These are phyloP conservation scores for Tubosaeta sp. DNA, from an alignment of 768 basidiomycete genomes.

Conservation along the genomic window DNA sequence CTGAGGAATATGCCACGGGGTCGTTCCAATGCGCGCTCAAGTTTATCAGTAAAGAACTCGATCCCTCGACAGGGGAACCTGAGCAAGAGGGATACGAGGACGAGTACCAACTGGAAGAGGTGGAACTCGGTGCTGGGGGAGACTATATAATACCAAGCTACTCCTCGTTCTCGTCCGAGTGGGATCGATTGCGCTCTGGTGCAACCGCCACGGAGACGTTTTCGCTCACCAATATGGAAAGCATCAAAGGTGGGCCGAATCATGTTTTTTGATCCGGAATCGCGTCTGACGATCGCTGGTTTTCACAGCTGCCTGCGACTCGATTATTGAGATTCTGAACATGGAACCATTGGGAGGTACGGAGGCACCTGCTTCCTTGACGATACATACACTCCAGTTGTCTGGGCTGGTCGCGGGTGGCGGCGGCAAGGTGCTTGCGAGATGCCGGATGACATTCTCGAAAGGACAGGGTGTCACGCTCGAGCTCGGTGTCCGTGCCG, in stretches of 20 bases:
- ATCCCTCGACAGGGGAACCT: constrained; percentile 91
- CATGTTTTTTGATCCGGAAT: constrained; percentile 6
- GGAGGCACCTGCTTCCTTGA: constrained; percentile 72
- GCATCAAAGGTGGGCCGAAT: constrained; percentile 74
- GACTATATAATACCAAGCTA: constrained; percentile 98
- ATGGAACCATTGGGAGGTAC: constrained; percentile 97
- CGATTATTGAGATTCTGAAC: constrained; percentile 91
- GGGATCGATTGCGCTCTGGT: constrained; percentile 84
- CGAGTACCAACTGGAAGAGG: constrained; percentile 96
- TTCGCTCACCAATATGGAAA: constrained; percentile 86
- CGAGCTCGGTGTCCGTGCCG: constrained; percentile 87
- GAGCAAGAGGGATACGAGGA: constrained; percentile 99
- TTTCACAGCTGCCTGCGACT: constrained; percentile 84
- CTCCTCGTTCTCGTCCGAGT: constrained; percentile 86
- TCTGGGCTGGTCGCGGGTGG: constrained; percentile 89
- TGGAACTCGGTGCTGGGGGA: constrained; percentile 86
- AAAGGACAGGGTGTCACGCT: constrained; percentile 88
- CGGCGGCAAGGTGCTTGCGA: constrained; percentile 92
- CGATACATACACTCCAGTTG: constrained; percentile 92
- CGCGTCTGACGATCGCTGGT: constrained; percentile 5
- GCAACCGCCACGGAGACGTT: constrained; percentile 89
- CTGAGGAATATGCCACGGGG: constrained; percentile 71
- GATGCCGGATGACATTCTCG: constrained; percentile 94
- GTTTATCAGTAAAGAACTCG: constrained; percentile 96
- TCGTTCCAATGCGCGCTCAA: constrained; percentile 91